Evolutionary conservation across 441 rosid genomes (phyloP).

Genomic region (Caryocar brasiliense): DNA sequence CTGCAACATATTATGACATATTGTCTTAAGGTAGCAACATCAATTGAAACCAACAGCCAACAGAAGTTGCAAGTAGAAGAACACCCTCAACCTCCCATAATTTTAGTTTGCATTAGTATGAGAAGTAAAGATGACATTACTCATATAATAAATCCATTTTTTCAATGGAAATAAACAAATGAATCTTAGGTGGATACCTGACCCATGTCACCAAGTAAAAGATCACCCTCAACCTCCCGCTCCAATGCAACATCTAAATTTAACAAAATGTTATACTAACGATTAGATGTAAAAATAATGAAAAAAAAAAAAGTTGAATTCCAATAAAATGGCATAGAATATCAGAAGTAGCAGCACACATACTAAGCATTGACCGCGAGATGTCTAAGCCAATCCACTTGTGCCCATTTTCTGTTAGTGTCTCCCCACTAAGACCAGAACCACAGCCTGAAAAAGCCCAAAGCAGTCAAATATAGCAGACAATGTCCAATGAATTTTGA

Average conservation of each 20-base stretch:
- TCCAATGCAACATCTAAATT: constrained; percentile 66
- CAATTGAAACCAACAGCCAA: neutral
- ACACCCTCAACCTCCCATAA: too few relatives aligned
- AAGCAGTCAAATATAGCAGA: neutral
- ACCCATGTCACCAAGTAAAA: constrained; percentile 89
- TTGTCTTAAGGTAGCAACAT: neutral
- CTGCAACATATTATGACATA: constrained; percentile 23
- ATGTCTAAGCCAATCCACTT: constrained; percentile 87
- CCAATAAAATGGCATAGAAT: too few relatives aligned
- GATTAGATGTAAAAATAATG: neutral
- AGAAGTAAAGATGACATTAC: too few relatives aligned
- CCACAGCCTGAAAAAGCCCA: constrained; percentile 57
- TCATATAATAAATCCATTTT: too few relatives aligned
- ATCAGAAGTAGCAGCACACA: constrained; percentile 7
- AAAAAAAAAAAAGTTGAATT: neutral
- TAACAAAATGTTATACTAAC: neutral
- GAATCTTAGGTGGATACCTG: constrained; percentile 37
- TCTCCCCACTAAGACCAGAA: constrained; percentile 86
- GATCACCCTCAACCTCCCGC: constrained; percentile 84
- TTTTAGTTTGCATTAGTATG: too few relatives aligned
- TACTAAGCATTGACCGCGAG: constrained; percentile 78
- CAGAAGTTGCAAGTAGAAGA: neutral
- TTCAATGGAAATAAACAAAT: too few relatives aligned
- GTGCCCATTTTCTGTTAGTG: constrained; percentile 69
- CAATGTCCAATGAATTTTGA: neutral